A percentile compares a stretch with the other conserved stretches of the same genome.
These are phyloP conservation scores for Durotheca rogersii DNA, from an alignment of 495 filamentous ascomycete genomes.

Conservation along the genomic window DNA sequence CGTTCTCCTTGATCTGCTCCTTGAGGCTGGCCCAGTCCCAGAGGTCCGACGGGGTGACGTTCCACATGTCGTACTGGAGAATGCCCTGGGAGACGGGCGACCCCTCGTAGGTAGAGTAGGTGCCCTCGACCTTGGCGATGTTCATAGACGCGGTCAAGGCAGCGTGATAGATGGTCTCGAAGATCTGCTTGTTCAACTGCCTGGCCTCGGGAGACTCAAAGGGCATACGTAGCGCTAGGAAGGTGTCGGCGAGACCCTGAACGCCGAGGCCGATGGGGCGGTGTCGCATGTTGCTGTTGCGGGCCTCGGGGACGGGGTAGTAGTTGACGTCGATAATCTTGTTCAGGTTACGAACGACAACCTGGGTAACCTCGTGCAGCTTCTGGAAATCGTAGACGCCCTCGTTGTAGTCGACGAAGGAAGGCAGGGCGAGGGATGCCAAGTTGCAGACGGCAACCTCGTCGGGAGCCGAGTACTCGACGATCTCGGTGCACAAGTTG, in stretches of 20 bases:
- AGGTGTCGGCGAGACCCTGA: conserved; percentile 97
- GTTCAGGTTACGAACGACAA: conserved; percentile 91
- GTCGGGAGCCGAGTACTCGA: conserved; percentile 95
- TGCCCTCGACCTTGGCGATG: conserved; percentile 74
- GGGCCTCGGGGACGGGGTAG: conserved; percentile 93
- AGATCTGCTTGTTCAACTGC: conserved; percentile 95
- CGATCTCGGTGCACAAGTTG: conserved; percentile 97
- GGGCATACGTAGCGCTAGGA: conserved; percentile 92
- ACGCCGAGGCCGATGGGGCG: conserved; percentile 94
- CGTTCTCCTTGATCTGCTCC: conserved; percentile 83
- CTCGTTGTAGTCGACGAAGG: conserved; percentile 78
- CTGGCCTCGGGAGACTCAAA: conserved; percentile 94
- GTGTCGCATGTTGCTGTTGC: conserved; percentile 92
- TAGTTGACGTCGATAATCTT: conserved; percentile 97
- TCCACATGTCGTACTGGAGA: conserved; percentile 99
- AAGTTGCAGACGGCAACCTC: conserved; percentile 99
- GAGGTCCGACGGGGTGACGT: conserved; percentile 84
- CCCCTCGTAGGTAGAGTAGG: conserved; percentile 88
- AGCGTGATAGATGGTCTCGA: conserved; percentile 98
- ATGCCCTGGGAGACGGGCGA: conserved; percentile 94
- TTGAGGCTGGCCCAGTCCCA: conserved; percentile 96
- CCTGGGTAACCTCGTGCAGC: conserved; percentile 87
- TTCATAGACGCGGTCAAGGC: conserved; percentile 86
- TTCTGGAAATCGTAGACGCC: conserved; percentile 91
- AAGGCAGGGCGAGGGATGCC: conserved; percentile 87